Evolutionary conservation across 2,329 filamentous ascomycete genomes (phyloP), one percentile per base, ranked within the genome.

Genomic region (Fusarium verrucosum): DNA sequence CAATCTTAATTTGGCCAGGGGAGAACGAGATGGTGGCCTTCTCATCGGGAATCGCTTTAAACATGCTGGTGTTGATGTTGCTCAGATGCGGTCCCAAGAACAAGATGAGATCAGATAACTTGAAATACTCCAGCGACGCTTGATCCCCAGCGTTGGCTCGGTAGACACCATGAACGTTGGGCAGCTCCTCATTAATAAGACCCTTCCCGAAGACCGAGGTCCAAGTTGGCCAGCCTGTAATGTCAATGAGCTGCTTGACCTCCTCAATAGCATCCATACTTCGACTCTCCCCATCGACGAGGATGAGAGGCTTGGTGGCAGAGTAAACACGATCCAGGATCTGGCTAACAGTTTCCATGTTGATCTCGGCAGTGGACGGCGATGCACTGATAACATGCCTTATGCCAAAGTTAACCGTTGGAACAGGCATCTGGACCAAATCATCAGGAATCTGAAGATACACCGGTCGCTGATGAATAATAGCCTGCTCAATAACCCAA

Each of bases 361-460:
- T 23, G 7, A 59, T 28, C n/a, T 52, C 54, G 1, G 46, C 11
- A 23, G 22, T 14, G 0, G 11, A 17, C 2, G 16, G 17, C 5
- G 54, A n/a, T 0, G 37, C 14, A 3, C 32, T 26, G 7, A 59
- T 33, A 4, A 44, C 16, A 25, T 16, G 6, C 2, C 17, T 58
- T 5, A 7, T 14, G 1, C 32, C 37, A 3, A 59, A 20, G 10
- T 59, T 59, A 1, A 17, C 10, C 0, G 56, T 38, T 4, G 54
- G 23, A 3, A 59, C n/a, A 9, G 25, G 22, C 16, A 59, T 20
- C 4, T 37, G 33, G 16, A 59, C 56, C 33, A 59, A 28, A 8
- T 59, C 56, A 7, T 59, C 54, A 3, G 56, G 45, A 5, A 59
- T 53, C 9, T 59, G 56, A 19, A 59, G 33, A 30, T 59, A 59